Conservation (phyloP, 1,139 yeast species). For the Scheffersomyces insectosa region DNA sequence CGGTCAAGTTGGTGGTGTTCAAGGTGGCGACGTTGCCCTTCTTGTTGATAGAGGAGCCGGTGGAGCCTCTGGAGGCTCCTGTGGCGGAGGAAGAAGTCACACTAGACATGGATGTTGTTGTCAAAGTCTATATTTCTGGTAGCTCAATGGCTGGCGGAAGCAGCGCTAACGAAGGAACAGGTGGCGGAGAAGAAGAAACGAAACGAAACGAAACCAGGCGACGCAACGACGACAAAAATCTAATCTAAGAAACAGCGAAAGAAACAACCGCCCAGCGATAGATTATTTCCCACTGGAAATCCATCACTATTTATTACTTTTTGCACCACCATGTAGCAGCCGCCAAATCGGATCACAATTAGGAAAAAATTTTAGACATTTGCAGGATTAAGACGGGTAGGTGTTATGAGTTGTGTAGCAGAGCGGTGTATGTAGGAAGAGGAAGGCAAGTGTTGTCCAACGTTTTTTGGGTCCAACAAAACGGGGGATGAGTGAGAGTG, state of each 20-base stretch:
- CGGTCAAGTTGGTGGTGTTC: slow-evolving; percentile 31
- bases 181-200: neutral
- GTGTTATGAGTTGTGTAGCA: no score
- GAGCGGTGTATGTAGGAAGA: no score
- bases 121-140: slow-evolving; percentile 2
- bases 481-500: no score
- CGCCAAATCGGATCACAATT: slow-evolving; percentile 1
- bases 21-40: slow-evolving; percentile 40
- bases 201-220: neutral
- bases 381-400: neutral
- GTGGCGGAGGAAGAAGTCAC: slow-evolving; percentile 10
- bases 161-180: neutral
- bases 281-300: neutral
- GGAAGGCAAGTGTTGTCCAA: no score
- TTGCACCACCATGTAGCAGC: neutral
- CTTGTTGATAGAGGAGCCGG: slow-evolving; percentile 22
- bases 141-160: neutral
- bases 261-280: no score
- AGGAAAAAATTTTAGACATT: slow-evolving; percentile 4
- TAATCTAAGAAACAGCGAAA: no score
- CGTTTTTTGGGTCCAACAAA: no score
- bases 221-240: neutral
- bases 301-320: neutral
- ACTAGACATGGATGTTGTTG: slow-evolving; percentile 6
- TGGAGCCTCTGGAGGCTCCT: slow-evolving; percentile 8